Base-by-base conservation (phyloP, 371 early-diverging fungal species). In the Rhizomucor miehei region DNA sequence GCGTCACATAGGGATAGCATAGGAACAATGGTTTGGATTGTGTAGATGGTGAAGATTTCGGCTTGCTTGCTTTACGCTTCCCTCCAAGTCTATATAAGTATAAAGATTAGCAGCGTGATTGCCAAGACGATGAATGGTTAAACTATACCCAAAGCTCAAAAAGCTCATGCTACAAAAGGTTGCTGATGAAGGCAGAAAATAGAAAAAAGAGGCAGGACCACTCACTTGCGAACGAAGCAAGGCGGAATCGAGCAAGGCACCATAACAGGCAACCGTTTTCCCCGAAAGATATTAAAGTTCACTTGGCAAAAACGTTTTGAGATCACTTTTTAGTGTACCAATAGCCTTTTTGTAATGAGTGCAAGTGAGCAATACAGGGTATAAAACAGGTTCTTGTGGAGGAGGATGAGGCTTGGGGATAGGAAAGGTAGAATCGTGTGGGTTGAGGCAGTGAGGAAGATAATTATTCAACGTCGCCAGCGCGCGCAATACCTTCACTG, bases 11-110 rank as follows among this genome's bases (percentile, higher is more conserved):
- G 13, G 91, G 88, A 37, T 79, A 81, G 41, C 79, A 80, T 38
- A 93, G 76, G 55, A 88, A 94, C 48, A 93, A 65, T 13, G 94
- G 93, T 48, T 82, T 80, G 39, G 65, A 58, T 24, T 62, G 57
- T 55, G 47, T 41, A 21, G 52, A 58, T 34, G 66, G 55, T 37
- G 75, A 60, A 14, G 77, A 67, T 62, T 80, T 82, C 16, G 67
- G 67, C 57, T 77, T 81, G 49, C 44, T 54, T 48, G 66, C 46
- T 52, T 74, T 71, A 48, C 66, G 63, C 52, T 71, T 74, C 48
- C 60, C 57, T 44, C 75, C 71, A 49, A 74, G 68, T 54, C 75
- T 74, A 52, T 35, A n/a, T 29, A 29, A 36, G 38, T 45, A 17
- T 49, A 17, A 13, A 44, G 37, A 35, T 47, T 16, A 39, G 16